Percentiles rank a stretch among this genome's conserved stretches.
Evolutionary conservation across 306 rosid genomes (phyloP).

Genomic region (Inga oerstediana): DNA sequence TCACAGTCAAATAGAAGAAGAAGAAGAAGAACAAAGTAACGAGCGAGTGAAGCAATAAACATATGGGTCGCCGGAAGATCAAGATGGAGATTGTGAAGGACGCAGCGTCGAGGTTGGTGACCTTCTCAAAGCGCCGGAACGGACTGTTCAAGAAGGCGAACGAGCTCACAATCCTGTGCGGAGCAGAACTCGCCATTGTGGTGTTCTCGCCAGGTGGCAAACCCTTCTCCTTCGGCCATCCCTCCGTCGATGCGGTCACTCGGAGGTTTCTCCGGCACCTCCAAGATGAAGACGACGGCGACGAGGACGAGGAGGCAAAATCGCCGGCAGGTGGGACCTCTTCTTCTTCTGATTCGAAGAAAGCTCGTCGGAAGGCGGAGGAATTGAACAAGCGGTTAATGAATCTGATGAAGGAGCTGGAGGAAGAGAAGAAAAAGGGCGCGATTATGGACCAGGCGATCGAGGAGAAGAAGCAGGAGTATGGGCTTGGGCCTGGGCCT

Average conservation of each 20-base stretch:
- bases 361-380: constrained; percentile 17
- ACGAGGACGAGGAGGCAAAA: background rate
- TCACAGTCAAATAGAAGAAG: background rate
- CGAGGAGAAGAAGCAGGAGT: background rate
- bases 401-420: constrained; percentile 30
- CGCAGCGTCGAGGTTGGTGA: constrained; percentile 53
- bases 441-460: constrained; percentile 36
- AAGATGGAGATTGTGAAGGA: constrained; percentile 59
- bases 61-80: constrained; percentile 59
- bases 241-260: constrained; percentile 38
- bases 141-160: constrained; percentile 72
- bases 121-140: constrained; percentile 65
- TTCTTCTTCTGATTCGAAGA: background rate
- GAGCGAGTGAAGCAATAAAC: background rate
- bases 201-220: constrained; percentile 61
- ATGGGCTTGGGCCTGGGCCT: background rate
- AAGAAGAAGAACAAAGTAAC: background rate
- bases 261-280: constrained; percentile 31
- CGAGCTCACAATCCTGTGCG: constrained; percentile 59
- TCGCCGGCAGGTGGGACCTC: background rate
- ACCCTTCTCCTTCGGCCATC: constrained; percentile 69
- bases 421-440: constrained; percentile 32
- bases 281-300: background rate
- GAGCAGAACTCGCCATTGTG: constrained; percentile 49
- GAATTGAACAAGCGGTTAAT: constrained; percentile 37